Evolutionary conservation across 73 alveolate species (phyloP).

Genomic region (Loxodes magnus): DNA sequence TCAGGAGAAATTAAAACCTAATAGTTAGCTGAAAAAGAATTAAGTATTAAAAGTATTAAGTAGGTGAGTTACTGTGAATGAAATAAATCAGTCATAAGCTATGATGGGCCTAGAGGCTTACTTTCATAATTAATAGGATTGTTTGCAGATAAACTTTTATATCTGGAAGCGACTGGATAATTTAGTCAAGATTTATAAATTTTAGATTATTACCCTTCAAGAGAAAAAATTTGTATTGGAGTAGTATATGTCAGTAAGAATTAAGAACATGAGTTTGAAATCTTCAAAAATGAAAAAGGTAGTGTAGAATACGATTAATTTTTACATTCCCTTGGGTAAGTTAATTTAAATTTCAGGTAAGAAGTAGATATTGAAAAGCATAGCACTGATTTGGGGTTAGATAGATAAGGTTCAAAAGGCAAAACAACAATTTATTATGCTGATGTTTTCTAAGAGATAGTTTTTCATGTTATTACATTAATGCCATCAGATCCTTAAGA

Average conservation of each 20-base stretch:
- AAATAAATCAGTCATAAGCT: not conserved
- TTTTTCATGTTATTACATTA: conserved; percentile 10
- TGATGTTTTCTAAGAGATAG: conserved; percentile 3
- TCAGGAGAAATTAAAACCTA: too few species aligned
- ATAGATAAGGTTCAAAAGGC: conserved; percentile 5
- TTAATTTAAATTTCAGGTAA: too few species aligned
- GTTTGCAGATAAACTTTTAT: conserved; percentile 5
- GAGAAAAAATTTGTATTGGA: conserved; percentile 6
- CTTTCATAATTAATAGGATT: not conserved
- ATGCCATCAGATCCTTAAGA: conserved; percentile 10
- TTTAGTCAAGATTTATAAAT: not conserved
- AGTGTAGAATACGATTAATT: not conserved
- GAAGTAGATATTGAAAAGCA: conserved; percentile 7
- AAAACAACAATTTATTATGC: conserved; percentile 10
- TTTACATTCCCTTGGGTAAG: not conserved
- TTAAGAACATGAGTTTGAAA: conserved; percentile 7
- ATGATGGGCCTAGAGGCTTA: not conserved
- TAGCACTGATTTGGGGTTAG: conserved; percentile 5
- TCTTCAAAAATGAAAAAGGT: conserved; percentile 1
- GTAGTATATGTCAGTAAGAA: conserved; percentile 7
- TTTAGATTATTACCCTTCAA: not conserved
- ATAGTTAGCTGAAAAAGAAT: too few species aligned
- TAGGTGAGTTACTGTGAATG: not conserved
- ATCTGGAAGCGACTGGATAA: not conserved
- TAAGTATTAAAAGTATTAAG: too few species aligned